These are phyloP conservation scores for Actinidia chinensis DNA, from an alignment of 179 eudicot genomes.

Conservation along the genomic window DNA sequence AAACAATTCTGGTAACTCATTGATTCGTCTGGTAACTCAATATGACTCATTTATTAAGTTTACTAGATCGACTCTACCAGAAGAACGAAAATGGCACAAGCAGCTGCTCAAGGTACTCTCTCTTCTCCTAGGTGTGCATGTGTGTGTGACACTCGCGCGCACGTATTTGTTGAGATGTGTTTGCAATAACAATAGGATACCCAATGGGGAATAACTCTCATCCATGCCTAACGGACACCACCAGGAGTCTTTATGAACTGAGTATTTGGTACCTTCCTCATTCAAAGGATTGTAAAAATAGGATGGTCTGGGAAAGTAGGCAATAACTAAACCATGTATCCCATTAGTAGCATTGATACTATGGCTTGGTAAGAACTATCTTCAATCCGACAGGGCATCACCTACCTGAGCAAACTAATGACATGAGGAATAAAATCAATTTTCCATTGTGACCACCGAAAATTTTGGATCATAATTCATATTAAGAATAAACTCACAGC, in stretches of 20 bases:
- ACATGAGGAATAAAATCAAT: conserved; percentile 13
- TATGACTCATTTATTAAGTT: no score
- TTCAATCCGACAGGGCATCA: conserved; percentile 84
- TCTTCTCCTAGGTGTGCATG: no score
- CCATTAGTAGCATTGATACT: conserved; percentile 96
- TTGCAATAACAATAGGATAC: background rate
- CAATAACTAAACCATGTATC: conserved; percentile 81
- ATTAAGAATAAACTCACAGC: conserved; percentile 60
- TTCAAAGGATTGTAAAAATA: background rate
- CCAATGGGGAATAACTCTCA: background rate
- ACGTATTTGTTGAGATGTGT: background rate
- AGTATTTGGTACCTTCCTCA: background rate
- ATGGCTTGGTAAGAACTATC: conserved; percentile 72
- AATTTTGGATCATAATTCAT: conserved; percentile 4
- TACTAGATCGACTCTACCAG: background rate
- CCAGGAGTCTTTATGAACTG: background rate
- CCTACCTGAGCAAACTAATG: conserved; percentile 50
- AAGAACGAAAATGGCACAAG: conserved; percentile 8
- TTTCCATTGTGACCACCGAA: background rate
- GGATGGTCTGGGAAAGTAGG: background rate
- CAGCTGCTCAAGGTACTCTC: background rate
- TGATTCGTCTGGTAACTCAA: no score
- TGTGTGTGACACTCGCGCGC: background rate
- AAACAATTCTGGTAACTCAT: no score
- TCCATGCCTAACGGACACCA: background rate